These are phyloP conservation scores for Cystobasidium onofrii DNA, from an alignment of 768 basidiomycete species.

Conservation along the genomic window DNA sequence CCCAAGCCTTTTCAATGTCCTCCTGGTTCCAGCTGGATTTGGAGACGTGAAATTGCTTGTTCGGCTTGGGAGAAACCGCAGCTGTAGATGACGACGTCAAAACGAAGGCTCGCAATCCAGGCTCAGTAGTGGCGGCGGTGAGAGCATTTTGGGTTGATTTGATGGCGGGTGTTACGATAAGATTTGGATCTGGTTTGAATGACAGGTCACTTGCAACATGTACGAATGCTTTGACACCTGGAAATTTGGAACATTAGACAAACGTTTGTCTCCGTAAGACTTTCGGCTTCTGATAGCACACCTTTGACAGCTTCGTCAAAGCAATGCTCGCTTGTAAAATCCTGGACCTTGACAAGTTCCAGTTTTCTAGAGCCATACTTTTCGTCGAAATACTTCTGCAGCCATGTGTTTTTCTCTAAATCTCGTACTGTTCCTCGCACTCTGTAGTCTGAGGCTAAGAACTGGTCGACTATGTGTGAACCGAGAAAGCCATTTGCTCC, in stretches of 20 bases:
- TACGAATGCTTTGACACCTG: constrained; percentile 2
- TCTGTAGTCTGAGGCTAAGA: constrained; percentile 6
- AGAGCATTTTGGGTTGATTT: constrained; percentile 3
- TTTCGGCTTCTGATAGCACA: neutral
- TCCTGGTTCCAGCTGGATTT: constrained; percentile 7
- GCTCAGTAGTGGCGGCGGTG: constrained; percentile 8
- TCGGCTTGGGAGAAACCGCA: constrained; percentile 3
- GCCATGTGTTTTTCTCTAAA: neutral
- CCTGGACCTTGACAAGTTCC: constrained; percentile 5
- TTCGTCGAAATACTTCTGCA: constrained; percentile 1
- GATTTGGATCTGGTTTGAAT: constrained; percentile 24
- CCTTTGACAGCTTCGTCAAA: constrained; percentile 28
- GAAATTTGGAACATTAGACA: neutral
- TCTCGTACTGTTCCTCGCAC: constrained; percentile 19
- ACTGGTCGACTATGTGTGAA: constrained; percentile 9
- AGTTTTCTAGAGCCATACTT: neutral
- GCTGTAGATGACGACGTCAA: constrained; percentile 28
- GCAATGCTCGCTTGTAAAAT: constrained; percentile 11
- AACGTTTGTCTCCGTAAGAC: neutral
- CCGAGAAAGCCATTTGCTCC: constrained; percentile 24
- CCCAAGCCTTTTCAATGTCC: constrained; percentile 15
- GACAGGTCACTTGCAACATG: constrained; percentile 27
- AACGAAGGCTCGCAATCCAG: neutral
- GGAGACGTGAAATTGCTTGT: constrained; percentile 15
- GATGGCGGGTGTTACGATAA: constrained; percentile 18